These are phyloP conservation scores for Candida mattraensis DNA, from an alignment of 805 yeast species.

Conservation along the genomic window DNA sequence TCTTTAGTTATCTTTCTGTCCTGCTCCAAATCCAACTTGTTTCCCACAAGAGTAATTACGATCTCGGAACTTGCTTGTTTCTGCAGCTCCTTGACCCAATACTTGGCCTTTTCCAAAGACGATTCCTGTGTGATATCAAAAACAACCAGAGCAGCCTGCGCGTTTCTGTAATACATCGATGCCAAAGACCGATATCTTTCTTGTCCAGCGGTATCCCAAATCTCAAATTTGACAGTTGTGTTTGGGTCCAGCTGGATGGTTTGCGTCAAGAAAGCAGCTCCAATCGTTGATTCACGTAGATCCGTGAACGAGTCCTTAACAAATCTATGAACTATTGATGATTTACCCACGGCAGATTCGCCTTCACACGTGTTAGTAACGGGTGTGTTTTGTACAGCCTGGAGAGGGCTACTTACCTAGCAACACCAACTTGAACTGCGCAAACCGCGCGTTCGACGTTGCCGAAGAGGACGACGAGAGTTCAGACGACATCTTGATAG, in stretches of 20 bases:
- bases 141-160: slow-evolving; percentile 77
- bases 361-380: slow-evolving; percentile 39
- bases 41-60: slow-evolving; percentile 83
- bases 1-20: slow-evolving; percentile 46
- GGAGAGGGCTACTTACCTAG: slow-evolving; percentile 32
- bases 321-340: slow-evolving; percentile 66
- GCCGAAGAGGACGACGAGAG: too few species aligned
- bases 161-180: slow-evolving; percentile 81
- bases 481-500: too few species aligned
- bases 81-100: slow-evolving; percentile 78
- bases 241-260: slow-evolving; percentile 53
- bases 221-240: slow-evolving; percentile 67
- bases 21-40: slow-evolving; percentile 60
- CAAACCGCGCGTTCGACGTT: slow-evolving; percentile 33
- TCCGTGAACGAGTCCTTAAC: slow-evolving; percentile 74
- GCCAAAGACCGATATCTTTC: slow-evolving; percentile 76
- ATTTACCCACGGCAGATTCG: slow-evolving; percentile 70
- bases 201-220: slow-evolving; percentile 89
- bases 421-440: slow-evolving; percentile 61
- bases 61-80: slow-evolving; percentile 75
- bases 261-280: slow-evolving; percentile 81
- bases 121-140: slow-evolving; percentile 70
- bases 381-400: too few species aligned
- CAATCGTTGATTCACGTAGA: slow-evolving; percentile 75
- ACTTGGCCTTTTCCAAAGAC: slow-evolving; percentile 68